These are phyloP conservation scores for Ophiostoma ips DNA, from an alignment of 2,329 filamentous ascomycete genomes.

Conservation along the genomic window DNA sequence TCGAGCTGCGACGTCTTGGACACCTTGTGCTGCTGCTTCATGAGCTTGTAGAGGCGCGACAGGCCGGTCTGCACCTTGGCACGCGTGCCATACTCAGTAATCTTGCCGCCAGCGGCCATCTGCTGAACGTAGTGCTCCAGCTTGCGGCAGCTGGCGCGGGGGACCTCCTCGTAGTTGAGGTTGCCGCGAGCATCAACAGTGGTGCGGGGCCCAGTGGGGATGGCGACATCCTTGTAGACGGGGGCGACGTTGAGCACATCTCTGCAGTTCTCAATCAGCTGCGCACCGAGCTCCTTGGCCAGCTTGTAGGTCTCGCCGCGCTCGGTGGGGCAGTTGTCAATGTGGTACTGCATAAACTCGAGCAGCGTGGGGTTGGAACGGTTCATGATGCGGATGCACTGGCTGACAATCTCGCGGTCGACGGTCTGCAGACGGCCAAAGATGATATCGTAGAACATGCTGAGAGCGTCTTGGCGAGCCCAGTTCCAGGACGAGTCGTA, in stretches of 20 bases:
- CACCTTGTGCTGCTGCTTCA: slow-evolving; percentile 95
- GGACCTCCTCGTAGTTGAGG: slow-evolving; percentile 79
- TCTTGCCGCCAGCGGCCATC: slow-evolving; percentile 97
- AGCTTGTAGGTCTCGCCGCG: slow-evolving; percentile 94
- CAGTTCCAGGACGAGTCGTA: slow-evolving; percentile 99
- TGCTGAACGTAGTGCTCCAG: slow-evolving; percentile 96
- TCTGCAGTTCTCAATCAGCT: slow-evolving; percentile 95
- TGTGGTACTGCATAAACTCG: slow-evolving; percentile 99
- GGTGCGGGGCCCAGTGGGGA: slow-evolving; percentile 85
- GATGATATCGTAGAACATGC: slow-evolving; percentile 99
- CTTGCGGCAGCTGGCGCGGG: slow-evolving; percentile 81
- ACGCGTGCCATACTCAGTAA: slow-evolving; percentile 95
- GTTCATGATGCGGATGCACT: slow-evolving; percentile 99
- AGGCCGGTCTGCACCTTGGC: slow-evolving; percentile 97
- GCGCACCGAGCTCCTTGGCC: slow-evolving; percentile 85
- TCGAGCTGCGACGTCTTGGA: slow-evolving; percentile 93
- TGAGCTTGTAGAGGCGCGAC: slow-evolving; percentile 91
- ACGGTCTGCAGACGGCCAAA: slow-evolving; percentile 87
- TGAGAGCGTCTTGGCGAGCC: slow-evolving; percentile 92
- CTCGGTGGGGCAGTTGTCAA: slow-evolving; percentile 94
- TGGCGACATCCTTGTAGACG: slow-evolving; percentile 87
- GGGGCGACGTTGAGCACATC: slow-evolving; percentile 75
- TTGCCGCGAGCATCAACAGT: slow-evolving; percentile 87
- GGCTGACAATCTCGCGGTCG: slow-evolving; percentile 95
- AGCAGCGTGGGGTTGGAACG: slow-evolving; percentile 89